Evolutionary conservation across 352 stramenopile genomes (phyloP), one percentile per base, ranked within the genome.

Genomic region (Phytophthora constricta): DNA sequence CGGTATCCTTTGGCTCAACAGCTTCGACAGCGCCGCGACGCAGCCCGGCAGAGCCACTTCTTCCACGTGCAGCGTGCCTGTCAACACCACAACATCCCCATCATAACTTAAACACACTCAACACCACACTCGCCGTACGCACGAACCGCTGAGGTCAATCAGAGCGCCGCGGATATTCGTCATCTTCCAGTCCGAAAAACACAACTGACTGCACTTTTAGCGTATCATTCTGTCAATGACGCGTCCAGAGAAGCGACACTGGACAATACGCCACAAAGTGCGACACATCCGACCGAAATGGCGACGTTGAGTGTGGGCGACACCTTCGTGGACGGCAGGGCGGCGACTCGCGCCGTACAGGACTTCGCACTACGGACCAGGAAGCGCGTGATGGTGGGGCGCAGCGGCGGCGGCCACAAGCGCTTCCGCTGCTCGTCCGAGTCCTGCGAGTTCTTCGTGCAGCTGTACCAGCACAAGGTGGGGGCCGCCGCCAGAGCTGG

Each of bases 61-160:
- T 22, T 87, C 80, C 42, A 86, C 69, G 50, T 87, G 78, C 39
- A 89, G 69, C 53, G 78, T 89, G 14, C 78, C 78, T 87, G 51
- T 22, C 2, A 2, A 56, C 20, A 41, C 20, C 22, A 52, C 39
- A 52, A 33, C 17, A 61, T 19, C n/a, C n/a, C n/a, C 39, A 22
- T 46, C 14, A 22, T 14, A 46, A 46, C 5, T n/a, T 37, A 37
- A 37, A 37, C 7, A 46, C 39, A 22, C 17, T 20, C 8, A n/a
- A 9, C 7, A 5, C 17, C 25, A n/a, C 43, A 27, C n/a, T 14
- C 13, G 31, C 13, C 1, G 16, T 3, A 5, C 19, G 37, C 10
- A 70, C 77, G 49, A 39, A 87, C 80, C 78, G 65, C 77, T 87
- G 46, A 87, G 69, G 53, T 87, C 80, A 48, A 89, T 69, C 20